Evolutionary conservation across 2,329 filamentous ascomycete species (phyloP), one percentile per base, ranked within the genome.

Genomic region (Phaeomoniella chlamydospora): DNA sequence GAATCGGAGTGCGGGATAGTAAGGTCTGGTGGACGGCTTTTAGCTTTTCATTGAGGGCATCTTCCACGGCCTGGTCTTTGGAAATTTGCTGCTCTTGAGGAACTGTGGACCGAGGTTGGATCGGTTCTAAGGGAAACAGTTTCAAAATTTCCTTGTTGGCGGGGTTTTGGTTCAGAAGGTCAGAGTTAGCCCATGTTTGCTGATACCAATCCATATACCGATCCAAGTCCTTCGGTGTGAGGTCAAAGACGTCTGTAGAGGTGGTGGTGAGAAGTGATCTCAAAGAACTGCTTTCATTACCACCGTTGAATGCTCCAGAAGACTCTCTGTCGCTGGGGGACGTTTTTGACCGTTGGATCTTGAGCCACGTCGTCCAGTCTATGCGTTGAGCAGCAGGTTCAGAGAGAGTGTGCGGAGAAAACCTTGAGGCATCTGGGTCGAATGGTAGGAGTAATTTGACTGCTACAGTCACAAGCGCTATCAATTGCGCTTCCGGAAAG

Each of bases 141-240:
- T 59, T 54, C 22, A 62, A 44, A 29, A 45, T 41, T 13, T 39
- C 39, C 29, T 36, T 46, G 18, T 43, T 43, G 12, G 42, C 19
- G 31, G 35, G 34, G 39, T 38, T 31, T 34, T 31, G 29, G 41
- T 37, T 46, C 35, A 57, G 29, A 38, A 45, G 51, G 56, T 31
- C 58, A 52, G 13, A 48, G 53, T 38, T 68, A 62, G 73, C 55
- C 64, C 75, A 82, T 31, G 68, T 78, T 39, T 67, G 65, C 49
- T 82, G 75, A 51, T 81, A 87, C 76, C 80, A 90, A 54, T 84
- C 73, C 55, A 92, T 65, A 49, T 86, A 88, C 40, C 80, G 70
- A 47, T 87, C 80, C 26, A 88, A 59, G 42, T 80, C 68, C 15
- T 66, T 57, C 4, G 65, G 57, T 2, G 59, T 64, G 72, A 87